Percentiles rank a stretch among this genome's conserved stretches.
Evolutionary conservation across 805 yeast species (phyloP).

Genomic region (Saturnispora sekii): DNA sequence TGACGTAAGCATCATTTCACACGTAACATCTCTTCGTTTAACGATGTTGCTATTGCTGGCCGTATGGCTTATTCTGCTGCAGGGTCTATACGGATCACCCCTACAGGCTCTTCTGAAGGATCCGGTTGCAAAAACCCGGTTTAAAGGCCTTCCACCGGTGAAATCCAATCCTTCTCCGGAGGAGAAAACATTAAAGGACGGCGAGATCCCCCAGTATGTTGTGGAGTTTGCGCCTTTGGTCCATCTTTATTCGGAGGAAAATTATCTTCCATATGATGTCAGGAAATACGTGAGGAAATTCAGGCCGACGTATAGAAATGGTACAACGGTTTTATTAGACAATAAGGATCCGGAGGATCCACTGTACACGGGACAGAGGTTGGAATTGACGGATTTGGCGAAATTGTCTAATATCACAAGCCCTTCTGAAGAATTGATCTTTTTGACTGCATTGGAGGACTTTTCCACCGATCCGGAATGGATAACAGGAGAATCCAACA

Average conservation of each 20-base stretch:
- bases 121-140: conserved; percentile 2
- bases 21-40: not conserved
- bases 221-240: conserved; percentile 66
- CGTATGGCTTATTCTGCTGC: not conserved
- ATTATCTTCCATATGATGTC: conserved; percentile 76
- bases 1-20: not conserved
- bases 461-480: conserved; percentile 70
- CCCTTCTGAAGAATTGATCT: conserved; percentile 31
- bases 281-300: conserved; percentile 59
- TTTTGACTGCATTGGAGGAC: conserved; percentile 57
- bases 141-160: conserved; percentile 30
- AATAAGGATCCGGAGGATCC: conserved; percentile 14
- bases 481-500: conserved; percentile 65
- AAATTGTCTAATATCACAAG: conserved; percentile 24
- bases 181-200: conserved; percentile 34
- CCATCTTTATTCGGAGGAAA: conserved; percentile 81
- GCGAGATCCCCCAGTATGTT: conserved; percentile 57
- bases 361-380: conserved; percentile 9
- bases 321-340: conserved; percentile 28
- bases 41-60: not conserved
- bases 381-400: conserved; percentile 26
- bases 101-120: not conserved
- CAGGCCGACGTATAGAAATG: conserved; percentile 43
- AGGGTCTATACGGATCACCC: not conserved
- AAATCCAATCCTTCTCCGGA: conserved; percentile 22